phyloP scores from a whole-genome alignment of 2,329 filamentous ascomycete genomes.

The Talaromyces sp. region DNA sequence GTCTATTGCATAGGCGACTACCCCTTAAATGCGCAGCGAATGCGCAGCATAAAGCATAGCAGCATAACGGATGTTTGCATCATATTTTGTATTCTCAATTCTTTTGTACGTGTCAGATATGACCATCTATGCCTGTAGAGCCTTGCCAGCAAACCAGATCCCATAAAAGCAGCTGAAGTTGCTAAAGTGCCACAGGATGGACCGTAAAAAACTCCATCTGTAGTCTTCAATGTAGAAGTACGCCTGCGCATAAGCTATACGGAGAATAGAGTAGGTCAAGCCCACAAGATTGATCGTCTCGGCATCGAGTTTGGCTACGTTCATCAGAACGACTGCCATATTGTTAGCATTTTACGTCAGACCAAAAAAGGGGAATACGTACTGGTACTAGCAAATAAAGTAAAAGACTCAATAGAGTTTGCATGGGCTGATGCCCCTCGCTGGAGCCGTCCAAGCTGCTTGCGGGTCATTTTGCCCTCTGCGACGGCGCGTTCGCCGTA shows the following conservation, averaged over 20 bases:
- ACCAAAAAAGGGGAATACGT: slow-evolving; percentile 13
- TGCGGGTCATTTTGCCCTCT: slow-evolving; percentile 44
- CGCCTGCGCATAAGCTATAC: slow-evolving; percentile 31
- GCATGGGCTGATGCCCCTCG: slow-evolving; percentile 48
- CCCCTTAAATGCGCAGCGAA: neutral
- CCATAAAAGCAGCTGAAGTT: slow-evolving; percentile 40
- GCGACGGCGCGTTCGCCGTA: slow-evolving; percentile 45
- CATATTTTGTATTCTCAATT: neutral
- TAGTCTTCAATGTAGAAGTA: slow-evolving; percentile 36
- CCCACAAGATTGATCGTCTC: slow-evolving; percentile 37
- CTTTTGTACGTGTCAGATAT: neutral
- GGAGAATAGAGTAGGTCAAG: slow-evolving; percentile 36
- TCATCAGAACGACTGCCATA: slow-evolving; percentile 32
- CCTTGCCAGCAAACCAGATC: slow-evolving; percentile 36
- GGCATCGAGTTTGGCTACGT: slow-evolving; percentile 34
- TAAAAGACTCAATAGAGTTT: slow-evolving; percentile 45
- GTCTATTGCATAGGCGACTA: slow-evolving; percentile 15
- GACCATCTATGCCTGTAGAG: neutral
- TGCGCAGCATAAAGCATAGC: neutral
- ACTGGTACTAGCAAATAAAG: slow-evolving; percentile 38
- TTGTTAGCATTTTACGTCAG: neutral
- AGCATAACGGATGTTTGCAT: neutral
- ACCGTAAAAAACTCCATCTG: slow-evolving; percentile 33
- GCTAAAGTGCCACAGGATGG: slow-evolving; percentile 38
- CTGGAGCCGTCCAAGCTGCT: slow-evolving; percentile 43